Conservation (phyloP, 257 asterid species). For the Gardenia jasminoides region DNA sequence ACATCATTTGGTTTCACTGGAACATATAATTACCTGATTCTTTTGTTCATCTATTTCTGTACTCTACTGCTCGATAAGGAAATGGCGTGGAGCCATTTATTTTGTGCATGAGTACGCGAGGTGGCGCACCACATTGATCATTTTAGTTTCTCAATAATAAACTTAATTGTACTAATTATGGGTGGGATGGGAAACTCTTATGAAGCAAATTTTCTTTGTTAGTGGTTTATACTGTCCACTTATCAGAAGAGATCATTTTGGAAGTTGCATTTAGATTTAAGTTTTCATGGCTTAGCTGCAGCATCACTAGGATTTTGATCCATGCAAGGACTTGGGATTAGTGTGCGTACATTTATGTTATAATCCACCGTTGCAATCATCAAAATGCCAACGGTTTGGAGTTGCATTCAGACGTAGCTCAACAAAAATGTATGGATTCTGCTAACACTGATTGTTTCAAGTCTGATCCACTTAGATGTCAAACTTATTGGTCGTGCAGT, state of each 20-base stretch:
- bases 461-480: not conserved
- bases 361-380: not conserved
- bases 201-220: not conserved
- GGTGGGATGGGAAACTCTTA: not conserved
- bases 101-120: constrained; percentile 87
- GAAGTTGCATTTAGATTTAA: not conserved
- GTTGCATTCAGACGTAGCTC: not conserved
- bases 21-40: not conserved
- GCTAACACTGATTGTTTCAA: not conserved
- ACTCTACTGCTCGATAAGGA: constrained; percentile 57
- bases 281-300: not conserved
- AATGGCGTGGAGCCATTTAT: constrained; percentile 79
- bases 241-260: not conserved
- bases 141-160: not conserved
- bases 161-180: not conserved
- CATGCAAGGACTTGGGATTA: not conserved
- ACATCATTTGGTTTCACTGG: not conserved
- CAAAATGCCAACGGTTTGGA: not conserved
- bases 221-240: not conserved
- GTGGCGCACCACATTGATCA: constrained; percentile 40
- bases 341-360: not conserved
- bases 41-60: constrained; percentile 9
- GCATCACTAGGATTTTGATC: not conserved
- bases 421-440: not conserved
- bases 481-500: too few relatives aligned